phyloP scores from a whole-genome alignment of 371 early-diverging fungal genomes.

The Lichtheimia corymbifera region DNA sequence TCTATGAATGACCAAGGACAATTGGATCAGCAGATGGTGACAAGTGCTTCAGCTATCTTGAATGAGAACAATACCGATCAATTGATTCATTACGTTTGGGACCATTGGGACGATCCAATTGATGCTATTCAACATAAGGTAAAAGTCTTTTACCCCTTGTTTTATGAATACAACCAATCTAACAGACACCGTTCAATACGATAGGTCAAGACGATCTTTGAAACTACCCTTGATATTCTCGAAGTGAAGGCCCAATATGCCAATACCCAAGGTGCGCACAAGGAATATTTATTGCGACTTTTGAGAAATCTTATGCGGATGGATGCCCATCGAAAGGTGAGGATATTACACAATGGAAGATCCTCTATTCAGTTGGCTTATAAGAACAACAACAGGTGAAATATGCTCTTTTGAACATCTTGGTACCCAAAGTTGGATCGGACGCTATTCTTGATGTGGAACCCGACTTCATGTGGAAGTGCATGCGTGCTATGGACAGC shows the following conservation, averaged over 20 bases:
- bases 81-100: constrained; percentile 69
- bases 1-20: constrained; percentile 14
- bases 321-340: constrained; percentile 63
- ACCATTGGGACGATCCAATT: constrained; percentile 84
- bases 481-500: constrained; percentile 63
- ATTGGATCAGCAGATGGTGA: constrained; percentile 5
- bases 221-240: constrained; percentile 57
- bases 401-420: constrained; percentile 67
- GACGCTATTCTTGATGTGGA: constrained; percentile 51
- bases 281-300: constrained; percentile 36
- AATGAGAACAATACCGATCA: constrained; percentile 47
- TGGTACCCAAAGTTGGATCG: constrained; percentile 63
- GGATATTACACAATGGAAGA: neutral
- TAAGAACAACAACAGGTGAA: constrained; percentile 59
- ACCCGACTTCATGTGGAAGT: constrained; percentile 58
- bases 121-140: constrained; percentile 77
- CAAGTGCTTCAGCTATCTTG: constrained; percentile 24
- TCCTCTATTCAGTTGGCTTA: constrained; percentile 42
- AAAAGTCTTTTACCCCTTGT: constrained; percentile 2
- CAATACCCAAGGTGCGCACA: constrained; percentile 32
- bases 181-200: neutral
- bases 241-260: constrained; percentile 37
- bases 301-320: constrained; percentile 51
- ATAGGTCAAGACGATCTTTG: constrained; percentile 63
- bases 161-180: too few species aligned